phyloP scores from a whole-genome alignment of 768 basidiomycete genomes.

The Cystobasidium tubakii region DNA sequence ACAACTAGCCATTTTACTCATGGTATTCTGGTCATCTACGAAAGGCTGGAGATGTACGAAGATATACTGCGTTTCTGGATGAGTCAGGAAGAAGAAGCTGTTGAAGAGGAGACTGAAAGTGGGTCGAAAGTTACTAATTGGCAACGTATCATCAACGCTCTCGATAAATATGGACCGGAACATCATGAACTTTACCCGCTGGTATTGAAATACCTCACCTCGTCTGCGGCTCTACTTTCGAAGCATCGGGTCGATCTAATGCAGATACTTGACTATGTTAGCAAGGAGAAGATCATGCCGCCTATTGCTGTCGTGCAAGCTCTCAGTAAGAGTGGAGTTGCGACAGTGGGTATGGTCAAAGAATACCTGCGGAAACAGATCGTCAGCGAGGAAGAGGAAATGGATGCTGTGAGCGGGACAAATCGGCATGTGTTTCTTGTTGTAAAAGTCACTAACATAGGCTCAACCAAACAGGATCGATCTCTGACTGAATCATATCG shows the following conservation, averaged over 20 bases:
- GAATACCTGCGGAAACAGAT: constrained; percentile 81
- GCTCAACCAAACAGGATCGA: constrained; percentile 74
- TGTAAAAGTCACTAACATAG: too few relatives aligned
- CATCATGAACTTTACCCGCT: constrained; percentile 71
- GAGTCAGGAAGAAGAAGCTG: background rate
- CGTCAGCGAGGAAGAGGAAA: constrained; percentile 64
- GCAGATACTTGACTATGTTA: constrained; percentile 67
- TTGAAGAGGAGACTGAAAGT: constrained; percentile 50
- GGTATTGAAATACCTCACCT: constrained; percentile 82
- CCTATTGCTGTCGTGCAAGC: constrained; percentile 86
- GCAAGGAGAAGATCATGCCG: constrained; percentile 73
- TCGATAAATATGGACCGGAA: constrained; percentile 66
- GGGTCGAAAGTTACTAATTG: constrained; percentile 48
- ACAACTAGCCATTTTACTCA: constrained; percentile 73
- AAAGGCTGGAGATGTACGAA: constrained; percentile 90
- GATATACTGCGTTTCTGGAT: constrained; percentile 70
- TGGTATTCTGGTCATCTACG: constrained; percentile 85
- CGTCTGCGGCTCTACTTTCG: constrained; percentile 64
- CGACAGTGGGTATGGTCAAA: constrained; percentile 85
- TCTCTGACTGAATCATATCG: constrained; percentile 82
- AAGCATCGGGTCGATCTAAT: constrained; percentile 67
- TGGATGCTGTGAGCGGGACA: constrained; percentile 63
- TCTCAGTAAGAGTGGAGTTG: constrained; percentile 76
- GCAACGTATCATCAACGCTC: constrained; percentile 63
- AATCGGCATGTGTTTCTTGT: background rate